Conservation (phyloP, 805 yeast genomes). For the Schizosaccharomyces lindneri region DNA sequence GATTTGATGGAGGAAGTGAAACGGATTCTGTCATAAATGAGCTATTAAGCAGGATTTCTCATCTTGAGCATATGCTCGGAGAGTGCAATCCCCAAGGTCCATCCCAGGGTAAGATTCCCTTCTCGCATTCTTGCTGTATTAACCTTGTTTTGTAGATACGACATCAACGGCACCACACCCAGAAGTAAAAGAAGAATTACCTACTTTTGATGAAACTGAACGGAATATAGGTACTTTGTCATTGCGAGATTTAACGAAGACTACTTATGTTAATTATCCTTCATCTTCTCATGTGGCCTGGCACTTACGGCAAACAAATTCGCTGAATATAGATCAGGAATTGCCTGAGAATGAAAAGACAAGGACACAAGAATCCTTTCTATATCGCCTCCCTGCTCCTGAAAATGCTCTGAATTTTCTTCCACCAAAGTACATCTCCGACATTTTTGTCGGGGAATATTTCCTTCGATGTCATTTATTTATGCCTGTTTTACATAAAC, state of each 20-base stretch:
- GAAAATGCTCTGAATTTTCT: neutral
- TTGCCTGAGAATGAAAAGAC: neutral
- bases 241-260: neutral
- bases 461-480: neutral
- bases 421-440: neutral
- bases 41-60: neutral
- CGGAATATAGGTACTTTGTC: neutral
- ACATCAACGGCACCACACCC: no score
- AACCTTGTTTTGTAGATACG: no score
- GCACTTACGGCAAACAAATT: neutral
- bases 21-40: neutral
- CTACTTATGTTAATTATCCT: neutral
- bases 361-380: neutral
- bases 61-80: neutral
- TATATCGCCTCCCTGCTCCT: neutral
- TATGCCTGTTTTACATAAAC: neutral
- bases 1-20: neutral
- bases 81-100: neutral
- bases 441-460: neutral
- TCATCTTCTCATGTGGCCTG: neutral
- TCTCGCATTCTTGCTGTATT: no score
- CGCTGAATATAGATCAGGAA: neutral
- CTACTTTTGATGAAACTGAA: neutral
- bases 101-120: no score
- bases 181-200: no score